Evolutionary conservation across 352 stramenopile species (phyloP).

Genomic region (Lagenidium sp.): DNA sequence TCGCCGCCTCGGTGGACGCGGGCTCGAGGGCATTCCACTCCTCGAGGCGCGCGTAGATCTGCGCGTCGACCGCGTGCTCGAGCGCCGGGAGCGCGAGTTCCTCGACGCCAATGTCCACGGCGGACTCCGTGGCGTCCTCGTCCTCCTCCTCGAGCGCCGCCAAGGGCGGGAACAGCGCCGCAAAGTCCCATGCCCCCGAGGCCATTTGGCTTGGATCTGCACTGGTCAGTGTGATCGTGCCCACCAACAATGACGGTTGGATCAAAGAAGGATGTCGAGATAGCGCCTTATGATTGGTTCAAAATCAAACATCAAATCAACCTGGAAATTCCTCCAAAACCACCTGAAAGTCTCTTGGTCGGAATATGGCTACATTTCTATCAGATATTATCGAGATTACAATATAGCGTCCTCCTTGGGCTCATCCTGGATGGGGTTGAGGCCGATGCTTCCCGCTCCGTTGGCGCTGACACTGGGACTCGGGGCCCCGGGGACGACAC

Average conservation of each 20-base stretch:
- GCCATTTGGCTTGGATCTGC: too few species aligned
- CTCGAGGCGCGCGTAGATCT: conserved; percentile 45
- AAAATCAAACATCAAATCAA: too few species aligned
- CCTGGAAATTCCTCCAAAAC: too few species aligned
- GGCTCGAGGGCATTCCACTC: conserved; percentile 53
- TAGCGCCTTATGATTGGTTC: not conserved
- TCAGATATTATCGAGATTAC: not conserved
- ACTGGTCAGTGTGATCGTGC: too few species aligned
- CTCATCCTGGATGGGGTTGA: conserved; percentile 3
- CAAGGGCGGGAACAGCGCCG: conserved; percentile 39
- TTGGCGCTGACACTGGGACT: not conserved
- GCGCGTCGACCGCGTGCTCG: conserved; percentile 41
- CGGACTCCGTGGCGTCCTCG: not conserved
- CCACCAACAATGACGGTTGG: not conserved
- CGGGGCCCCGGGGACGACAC: not conserved
- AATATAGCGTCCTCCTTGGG: too few species aligned
- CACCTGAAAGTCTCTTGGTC: too few species aligned
- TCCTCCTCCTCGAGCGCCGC: conserved; percentile 6
- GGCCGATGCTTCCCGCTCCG: not conserved
- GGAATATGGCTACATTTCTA: not conserved
- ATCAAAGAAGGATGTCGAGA: not conserved
- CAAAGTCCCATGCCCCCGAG: too few species aligned
- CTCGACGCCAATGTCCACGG: conserved; percentile 43
- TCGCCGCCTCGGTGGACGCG: conserved; percentile 29
- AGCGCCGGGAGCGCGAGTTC: conserved; percentile 39